Evolutionary conservation across 352 stramenopile species (phyloP).

Genomic region (Halophytophthora batemanensis): DNA sequence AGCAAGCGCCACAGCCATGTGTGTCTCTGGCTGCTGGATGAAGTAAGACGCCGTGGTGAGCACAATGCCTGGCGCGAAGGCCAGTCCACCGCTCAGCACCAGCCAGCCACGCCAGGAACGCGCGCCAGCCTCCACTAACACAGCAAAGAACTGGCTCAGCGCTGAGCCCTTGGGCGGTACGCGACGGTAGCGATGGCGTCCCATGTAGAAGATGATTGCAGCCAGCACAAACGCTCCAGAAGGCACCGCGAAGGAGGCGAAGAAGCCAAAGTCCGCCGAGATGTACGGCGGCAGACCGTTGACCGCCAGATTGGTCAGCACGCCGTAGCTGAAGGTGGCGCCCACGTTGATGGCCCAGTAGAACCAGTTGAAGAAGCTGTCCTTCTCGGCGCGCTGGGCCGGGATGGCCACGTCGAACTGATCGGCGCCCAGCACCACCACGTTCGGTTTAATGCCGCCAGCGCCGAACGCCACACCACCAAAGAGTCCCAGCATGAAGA

Average conservation of each 20-base stretch:
- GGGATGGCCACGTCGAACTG: constrained; percentile 80
- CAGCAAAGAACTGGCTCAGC: constrained; percentile 65
- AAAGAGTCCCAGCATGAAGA: constrained; percentile 85
- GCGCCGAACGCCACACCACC: constrained; percentile 69
- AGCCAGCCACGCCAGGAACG: constrained; percentile 58
- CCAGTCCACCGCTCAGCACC: constrained; percentile 69
- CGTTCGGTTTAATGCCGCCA: constrained; percentile 75
- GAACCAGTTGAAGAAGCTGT: constrained; percentile 94
- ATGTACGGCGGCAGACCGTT: constrained; percentile 87
- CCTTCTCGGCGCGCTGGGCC: constrained; percentile 68
- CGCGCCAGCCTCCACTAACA: constrained; percentile 58
- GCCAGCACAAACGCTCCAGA: constrained; percentile 77
- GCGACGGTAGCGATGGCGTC: constrained; percentile 55
- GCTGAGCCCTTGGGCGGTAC: constrained; percentile 76
- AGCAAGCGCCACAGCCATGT: constrained; percentile 57
- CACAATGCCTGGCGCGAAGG: constrained; percentile 71
- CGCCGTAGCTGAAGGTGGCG: constrained; percentile 87
- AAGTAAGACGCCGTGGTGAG: constrained; percentile 83
- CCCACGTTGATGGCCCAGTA: constrained; percentile 93
- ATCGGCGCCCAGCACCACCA: constrained; percentile 73
- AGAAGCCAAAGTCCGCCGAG: constrained; percentile 81
- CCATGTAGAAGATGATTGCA: constrained; percentile 77
- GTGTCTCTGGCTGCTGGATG: constrained; percentile 47
- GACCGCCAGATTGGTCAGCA: constrained; percentile 89
- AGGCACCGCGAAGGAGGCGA: constrained; percentile 86